phyloP scores from a whole-genome alignment of 495 filamentous ascomycete genomes.

The Aspergillus affinis region DNA sequence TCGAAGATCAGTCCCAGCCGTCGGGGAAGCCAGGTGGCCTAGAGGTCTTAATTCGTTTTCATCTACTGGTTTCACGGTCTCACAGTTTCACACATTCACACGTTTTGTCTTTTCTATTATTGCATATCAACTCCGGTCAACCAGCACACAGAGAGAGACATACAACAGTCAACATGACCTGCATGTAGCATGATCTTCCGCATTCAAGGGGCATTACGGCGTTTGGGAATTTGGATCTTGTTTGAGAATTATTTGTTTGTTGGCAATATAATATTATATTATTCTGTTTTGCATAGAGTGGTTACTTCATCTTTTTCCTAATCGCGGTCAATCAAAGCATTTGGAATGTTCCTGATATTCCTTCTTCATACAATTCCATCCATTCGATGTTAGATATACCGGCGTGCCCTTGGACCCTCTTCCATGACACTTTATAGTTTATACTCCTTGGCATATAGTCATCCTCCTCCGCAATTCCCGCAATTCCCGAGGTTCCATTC shows the following conservation, averaged over 20 bases:
- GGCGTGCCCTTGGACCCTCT: no score
- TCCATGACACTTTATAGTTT: no score
- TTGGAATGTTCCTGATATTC: no score
- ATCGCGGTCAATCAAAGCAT: no score
- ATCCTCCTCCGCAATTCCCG: no score
- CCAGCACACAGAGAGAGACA: background rate
- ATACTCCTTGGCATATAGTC: no score
- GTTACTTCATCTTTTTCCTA: background rate
- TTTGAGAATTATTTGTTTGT: background rate
- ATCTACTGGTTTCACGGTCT: constrained; percentile 10
- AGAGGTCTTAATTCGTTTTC: constrained; percentile 3
- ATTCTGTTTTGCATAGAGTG: background rate
- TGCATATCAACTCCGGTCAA: background rate
- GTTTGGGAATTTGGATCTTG: background rate
- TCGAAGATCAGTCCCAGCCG: constrained; percentile 33
- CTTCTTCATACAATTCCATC: no score
- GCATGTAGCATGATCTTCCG: background rate
- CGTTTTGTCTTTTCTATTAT: background rate
- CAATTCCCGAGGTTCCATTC: no score
- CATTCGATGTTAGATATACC: no score
- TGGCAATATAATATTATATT: background rate
- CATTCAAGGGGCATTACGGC: background rate
- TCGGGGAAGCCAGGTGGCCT: constrained; percentile 33
- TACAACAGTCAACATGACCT: background rate
- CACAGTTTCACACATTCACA: constrained; percentile 10